These are phyloP conservation scores for Cladobotryum protrusum DNA, from an alignment of 2,329 filamentous ascomycete species.

Conservation along the genomic window DNA sequence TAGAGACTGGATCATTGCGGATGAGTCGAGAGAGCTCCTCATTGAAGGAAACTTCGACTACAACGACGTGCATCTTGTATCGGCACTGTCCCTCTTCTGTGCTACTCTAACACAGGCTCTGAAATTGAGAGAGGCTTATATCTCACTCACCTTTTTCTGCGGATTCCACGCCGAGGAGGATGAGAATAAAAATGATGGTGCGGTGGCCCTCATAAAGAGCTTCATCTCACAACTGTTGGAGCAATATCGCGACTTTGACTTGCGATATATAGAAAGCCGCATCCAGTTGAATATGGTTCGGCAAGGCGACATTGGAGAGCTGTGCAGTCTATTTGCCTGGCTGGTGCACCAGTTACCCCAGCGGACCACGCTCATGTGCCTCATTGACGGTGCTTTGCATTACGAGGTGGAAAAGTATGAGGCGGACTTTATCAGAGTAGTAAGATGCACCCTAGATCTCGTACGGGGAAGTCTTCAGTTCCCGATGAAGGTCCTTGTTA, in stretches of 20 bases:
- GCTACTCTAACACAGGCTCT: constrained; percentile 1
- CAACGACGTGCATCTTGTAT: neutral
- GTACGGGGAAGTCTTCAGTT: no score
- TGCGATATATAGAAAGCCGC: no score
- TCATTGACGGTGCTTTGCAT: no score
- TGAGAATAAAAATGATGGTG: constrained; percentile 1
- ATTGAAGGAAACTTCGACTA: neutral
- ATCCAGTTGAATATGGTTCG: no score
- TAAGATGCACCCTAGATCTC: no score
- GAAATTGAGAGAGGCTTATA: neutral
- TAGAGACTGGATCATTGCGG: constrained; percentile 1
- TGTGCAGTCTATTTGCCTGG: no score
- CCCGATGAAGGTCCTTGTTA: no score
- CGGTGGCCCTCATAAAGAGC: constrained; percentile 2
- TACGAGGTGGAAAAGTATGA: no score
- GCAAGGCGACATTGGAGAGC: no score
- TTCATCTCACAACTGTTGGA: constrained; percentile 3
- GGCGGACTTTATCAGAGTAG: no score
- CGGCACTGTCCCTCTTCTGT: constrained; percentile 2
- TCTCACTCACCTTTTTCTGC: constrained; percentile 1
- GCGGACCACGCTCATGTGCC: no score
- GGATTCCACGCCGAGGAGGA: constrained; percentile 1
- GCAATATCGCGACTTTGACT: neutral
- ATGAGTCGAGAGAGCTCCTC: neutral
- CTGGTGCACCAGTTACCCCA: no score